Conservation (phyloP, 768 basidiomycete species). For the Tulasnella sp. region DNA sequence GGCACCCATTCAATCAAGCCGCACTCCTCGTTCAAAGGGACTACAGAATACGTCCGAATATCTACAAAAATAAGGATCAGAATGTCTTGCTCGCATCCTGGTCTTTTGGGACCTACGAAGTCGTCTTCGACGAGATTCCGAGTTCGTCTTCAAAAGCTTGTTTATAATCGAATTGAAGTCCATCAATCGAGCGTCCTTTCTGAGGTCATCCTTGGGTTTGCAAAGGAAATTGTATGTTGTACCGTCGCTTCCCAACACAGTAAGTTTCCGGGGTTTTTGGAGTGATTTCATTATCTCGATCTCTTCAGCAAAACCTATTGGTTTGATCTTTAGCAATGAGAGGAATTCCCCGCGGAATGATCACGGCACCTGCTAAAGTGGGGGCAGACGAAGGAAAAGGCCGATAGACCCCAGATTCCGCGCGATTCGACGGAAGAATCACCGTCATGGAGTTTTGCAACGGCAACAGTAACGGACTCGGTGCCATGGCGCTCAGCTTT, state of each 20-base stretch:
- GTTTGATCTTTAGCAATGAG: background rate
- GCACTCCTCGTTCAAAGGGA: constrained; percentile 93
- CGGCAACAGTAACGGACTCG: constrained; percentile 71
- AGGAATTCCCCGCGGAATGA: background rate
- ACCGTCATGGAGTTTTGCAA: constrained; percentile 89
- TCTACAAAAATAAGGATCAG: constrained; percentile 38
- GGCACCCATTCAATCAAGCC: constrained; percentile 99
- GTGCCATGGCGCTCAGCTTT: constrained; percentile 47
- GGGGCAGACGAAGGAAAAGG: constrained; percentile 76
- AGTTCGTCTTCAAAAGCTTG: constrained; percentile 86
- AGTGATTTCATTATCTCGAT: constrained; percentile 88
- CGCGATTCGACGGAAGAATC: constrained; percentile 66
- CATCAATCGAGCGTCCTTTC: constrained; percentile 96
- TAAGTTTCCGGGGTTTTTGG: constrained; percentile 85
- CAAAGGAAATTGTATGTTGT: constrained; percentile 83
- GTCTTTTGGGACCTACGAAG: constrained; percentile 56
- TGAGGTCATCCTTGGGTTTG: constrained; percentile 94
- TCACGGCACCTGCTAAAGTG: constrained; percentile 56
- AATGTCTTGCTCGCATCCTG: background rate
- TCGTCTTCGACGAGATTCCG: constrained; percentile 83
- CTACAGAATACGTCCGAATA: constrained; percentile 97
- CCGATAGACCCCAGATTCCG: constrained; percentile 49
- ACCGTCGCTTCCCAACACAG: constrained; percentile 74
- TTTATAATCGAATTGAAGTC: constrained; percentile 98
- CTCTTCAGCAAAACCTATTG: constrained; percentile 66